These are phyloP conservation scores for Chlamydomonas reinhardtii DNA, from an alignment of 163 green algal species.

Conservation along the genomic window DNA sequence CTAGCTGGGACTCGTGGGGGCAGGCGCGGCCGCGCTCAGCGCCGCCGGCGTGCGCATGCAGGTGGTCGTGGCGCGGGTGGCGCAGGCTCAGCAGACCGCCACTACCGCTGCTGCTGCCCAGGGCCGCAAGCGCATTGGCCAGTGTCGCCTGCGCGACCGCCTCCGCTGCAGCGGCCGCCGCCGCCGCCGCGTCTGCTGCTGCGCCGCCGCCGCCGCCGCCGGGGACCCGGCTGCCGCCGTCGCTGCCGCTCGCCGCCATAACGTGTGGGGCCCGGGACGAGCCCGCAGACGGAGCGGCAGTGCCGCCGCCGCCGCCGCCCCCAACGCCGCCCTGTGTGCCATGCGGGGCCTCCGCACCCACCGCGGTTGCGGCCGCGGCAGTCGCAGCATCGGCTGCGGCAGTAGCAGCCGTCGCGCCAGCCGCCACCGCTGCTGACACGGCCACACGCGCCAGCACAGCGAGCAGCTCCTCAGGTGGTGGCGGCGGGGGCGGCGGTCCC, in stretches of 20 bases:
- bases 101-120: neutral
- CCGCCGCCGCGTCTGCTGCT: neutral
- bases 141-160: neutral
- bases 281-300: neutral
- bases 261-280: too few relatives aligned
- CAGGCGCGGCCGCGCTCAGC: neutral
- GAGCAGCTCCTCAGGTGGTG: conserved; percentile 28
- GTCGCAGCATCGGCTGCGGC: too few relatives aligned
- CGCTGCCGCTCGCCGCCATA: too few relatives aligned
- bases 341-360: neutral
- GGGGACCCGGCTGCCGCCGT: too few relatives aligned
- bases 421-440: neutral
- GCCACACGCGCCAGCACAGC: neutral
- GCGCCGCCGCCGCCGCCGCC: neutral
- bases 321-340: neutral
- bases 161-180: neutral
- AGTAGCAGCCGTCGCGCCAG: neutral
- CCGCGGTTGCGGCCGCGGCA: neutral
- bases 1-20: conserved; percentile 16
- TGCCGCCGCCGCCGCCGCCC: neutral
- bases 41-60: neutral
- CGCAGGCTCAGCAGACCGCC: conserved; percentile 4
- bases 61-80: neutral
- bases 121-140: neutral
- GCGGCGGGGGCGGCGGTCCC: neutral